Percentiles rank a stretch among this genome's conserved stretches.
phyloP scores from a whole-genome alignment of 352 stramenopile species.

The Phytophthora palmivora region DNA sequence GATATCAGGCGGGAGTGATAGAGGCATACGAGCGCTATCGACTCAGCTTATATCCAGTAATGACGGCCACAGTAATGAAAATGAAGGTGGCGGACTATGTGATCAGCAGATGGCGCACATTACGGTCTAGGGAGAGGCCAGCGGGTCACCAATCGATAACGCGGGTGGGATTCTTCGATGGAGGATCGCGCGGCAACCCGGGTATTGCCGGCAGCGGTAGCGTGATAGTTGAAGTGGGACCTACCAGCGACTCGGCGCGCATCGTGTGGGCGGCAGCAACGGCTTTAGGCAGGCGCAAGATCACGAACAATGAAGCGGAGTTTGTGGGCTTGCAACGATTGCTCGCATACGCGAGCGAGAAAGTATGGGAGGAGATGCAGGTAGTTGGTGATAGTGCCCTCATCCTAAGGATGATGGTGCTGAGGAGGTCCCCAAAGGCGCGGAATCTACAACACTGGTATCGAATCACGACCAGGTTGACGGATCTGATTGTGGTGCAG shows the following conservation, averaged over 20 bases:
- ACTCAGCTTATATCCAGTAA: too few species aligned
- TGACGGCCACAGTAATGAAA: too few species aligned
- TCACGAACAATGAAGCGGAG: constrained; percentile 11
- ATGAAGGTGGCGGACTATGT: too few species aligned
- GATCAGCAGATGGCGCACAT: too few species aligned
- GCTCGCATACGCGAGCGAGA: background rate
- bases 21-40: too few species aligned
- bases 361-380: constrained; percentile 1
- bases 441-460: constrained; percentile 8
- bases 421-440: background rate
- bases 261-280: constrained; percentile 1
- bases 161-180: constrained; percentile 10
- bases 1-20: too few species aligned
- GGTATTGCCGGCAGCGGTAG: constrained; percentile 1
- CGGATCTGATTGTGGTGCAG: background rate
- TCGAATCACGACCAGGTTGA: background rate
- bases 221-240: background rate
- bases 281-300: background rate
- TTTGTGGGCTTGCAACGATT: too few species aligned
- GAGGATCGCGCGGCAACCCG: background rate
- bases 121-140: background rate
- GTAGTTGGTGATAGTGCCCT: constrained; percentile 16
- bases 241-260: background rate
- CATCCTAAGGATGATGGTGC: constrained; percentile 32
- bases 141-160: background rate